Evolutionary conservation across 345 rosid genomes (phyloP).

Genomic region (Anacardium occidentale): DNA sequence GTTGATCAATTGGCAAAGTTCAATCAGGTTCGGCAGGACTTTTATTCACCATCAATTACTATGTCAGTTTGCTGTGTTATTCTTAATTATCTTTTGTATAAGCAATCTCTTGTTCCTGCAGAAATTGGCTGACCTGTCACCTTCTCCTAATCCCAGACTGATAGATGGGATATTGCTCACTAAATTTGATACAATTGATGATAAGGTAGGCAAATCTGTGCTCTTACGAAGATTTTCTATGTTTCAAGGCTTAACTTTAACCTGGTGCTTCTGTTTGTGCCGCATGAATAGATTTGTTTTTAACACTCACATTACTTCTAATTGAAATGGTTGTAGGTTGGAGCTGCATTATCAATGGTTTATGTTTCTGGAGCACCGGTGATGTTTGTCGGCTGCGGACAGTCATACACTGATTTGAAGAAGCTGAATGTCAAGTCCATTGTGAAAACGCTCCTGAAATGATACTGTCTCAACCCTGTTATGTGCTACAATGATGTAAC

Average conservation of each 20-base stretch:
- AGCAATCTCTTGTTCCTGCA: slow-evolving; percentile 29
- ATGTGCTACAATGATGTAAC: slow-evolving; percentile 4
- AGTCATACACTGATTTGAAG: slow-evolving; percentile 91
- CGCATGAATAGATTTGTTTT: not conserved
- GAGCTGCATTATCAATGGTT: slow-evolving; percentile 97
- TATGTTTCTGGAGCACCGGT: slow-evolving; percentile 95
- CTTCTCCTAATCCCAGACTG: slow-evolving; percentile 63
- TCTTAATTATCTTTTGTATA: slow-evolving; percentile 8
- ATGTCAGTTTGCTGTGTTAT: not conserved
- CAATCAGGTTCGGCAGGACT: slow-evolving; percentile 58
- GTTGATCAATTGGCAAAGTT: slow-evolving; percentile 95
- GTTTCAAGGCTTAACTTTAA: not conserved
- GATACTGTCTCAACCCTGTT: slow-evolving; percentile 25
- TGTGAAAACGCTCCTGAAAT: slow-evolving; percentile 89
- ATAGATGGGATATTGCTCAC: slow-evolving; percentile 97
- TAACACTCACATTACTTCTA: not conserved
- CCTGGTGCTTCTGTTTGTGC: not conserved
- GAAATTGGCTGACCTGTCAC: slow-evolving; percentile 89
- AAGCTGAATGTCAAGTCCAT: slow-evolving; percentile 86
- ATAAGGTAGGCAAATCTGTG: slow-evolving; percentile 52
- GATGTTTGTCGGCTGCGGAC: slow-evolving; percentile 99
- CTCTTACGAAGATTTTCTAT: not conserved
- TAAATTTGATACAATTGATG: slow-evolving; percentile 94
- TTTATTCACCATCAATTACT: not conserved
- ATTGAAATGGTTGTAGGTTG: slow-evolving; percentile 57